These are phyloP conservation scores for Arabidopsis suecica DNA, from an alignment of 345 rosid genomes.

Conservation along the genomic window DNA sequence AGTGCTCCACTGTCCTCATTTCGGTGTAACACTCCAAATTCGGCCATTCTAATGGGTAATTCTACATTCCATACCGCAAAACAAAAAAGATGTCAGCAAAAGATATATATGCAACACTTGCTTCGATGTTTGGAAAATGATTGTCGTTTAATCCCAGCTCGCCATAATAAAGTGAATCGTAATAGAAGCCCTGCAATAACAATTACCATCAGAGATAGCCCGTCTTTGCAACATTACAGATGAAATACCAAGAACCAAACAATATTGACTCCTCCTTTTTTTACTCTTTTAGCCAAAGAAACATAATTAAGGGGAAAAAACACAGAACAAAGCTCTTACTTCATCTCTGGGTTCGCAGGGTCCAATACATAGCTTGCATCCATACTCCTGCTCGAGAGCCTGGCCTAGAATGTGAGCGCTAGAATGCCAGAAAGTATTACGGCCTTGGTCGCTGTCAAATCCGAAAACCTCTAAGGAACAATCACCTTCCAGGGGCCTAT, in stretches of 20 bases:
- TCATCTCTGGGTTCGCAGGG: constrained; percentile 85
- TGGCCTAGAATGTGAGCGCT: constrained; percentile 89
- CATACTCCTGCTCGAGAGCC: constrained; percentile 70
- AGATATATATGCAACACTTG: constrained; percentile 39
- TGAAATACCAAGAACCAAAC: background rate
- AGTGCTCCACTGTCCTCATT: constrained; percentile 93
- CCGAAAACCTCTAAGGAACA: constrained; percentile 64
- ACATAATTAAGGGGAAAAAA: background rate
- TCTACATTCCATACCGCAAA: constrained; percentile 48
- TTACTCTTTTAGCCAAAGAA: background rate
- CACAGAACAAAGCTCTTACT: constrained; percentile 47
- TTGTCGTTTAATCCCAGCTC: constrained; percentile 71
- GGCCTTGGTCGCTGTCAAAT: constrained; percentile 65
- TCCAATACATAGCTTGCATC: constrained; percentile 85
- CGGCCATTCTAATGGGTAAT: constrained; percentile 83
- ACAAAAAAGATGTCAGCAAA: background rate
- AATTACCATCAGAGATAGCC: background rate
- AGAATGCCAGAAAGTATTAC: constrained; percentile 84
- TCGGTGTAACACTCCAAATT: constrained; percentile 86
- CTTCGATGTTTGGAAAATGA: constrained; percentile 67
- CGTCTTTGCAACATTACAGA: background rate
- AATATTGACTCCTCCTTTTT: background rate
- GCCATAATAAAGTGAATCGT: constrained; percentile 85
- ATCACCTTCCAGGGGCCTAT: constrained; percentile 68
- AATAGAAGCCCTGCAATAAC: constrained; percentile 76